A percentile compares a stretch with the other conserved stretches of the same genome.
Conservation (phyloP, 768 basidiomycete genomes). For the Hypholoma sublateritium region DNA sequence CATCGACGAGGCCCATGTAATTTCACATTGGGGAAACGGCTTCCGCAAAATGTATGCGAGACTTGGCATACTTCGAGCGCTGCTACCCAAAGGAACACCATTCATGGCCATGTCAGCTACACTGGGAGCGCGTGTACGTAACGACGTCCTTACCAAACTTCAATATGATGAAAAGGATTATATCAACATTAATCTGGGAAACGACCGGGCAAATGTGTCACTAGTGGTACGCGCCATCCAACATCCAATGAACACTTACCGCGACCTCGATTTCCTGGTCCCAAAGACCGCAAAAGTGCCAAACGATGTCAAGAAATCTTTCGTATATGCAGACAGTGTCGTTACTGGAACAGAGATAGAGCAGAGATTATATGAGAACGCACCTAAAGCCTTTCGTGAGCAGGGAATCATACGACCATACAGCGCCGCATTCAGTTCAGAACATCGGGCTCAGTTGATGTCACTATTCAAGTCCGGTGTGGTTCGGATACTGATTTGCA, state of each 20-base stretch:
- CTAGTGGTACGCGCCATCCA: slow-evolving; percentile 32
- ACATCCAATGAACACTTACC: slow-evolving; percentile 28
- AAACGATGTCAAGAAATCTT: slow-evolving; percentile 24
- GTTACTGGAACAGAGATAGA: slow-evolving; percentile 20
- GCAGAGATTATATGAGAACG: slow-evolving; percentile 20
- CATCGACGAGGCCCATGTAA: slow-evolving; percentile 35
- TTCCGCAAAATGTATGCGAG: slow-evolving; percentile 32
- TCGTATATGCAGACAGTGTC: slow-evolving; percentile 31
- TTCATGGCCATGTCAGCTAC: slow-evolving; percentile 36
- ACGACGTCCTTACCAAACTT: slow-evolving; percentile 27
- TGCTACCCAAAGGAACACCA: slow-evolving; percentile 27
- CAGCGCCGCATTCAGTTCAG: slow-evolving; percentile 19
- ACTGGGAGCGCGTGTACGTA: slow-evolving; percentile 22
- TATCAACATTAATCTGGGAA: slow-evolving; percentile 25
- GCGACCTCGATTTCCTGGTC: slow-evolving; percentile 34
- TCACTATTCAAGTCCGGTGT: slow-evolving; percentile 20
- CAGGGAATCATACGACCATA: slow-evolving; percentile 25
- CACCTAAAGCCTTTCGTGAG: slow-evolving; percentile 9
- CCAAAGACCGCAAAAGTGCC: slow-evolving; percentile 1
- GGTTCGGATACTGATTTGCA: slow-evolving; percentile 31
- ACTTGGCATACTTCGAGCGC: slow-evolving; percentile 26
- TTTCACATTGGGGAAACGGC: slow-evolving; percentile 35
- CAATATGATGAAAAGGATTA: slow-evolving; percentile 20
- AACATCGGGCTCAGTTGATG: slow-evolving; percentile 25
- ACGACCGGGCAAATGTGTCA: slow-evolving; percentile 34